Conservation (phyloP, 116 monocot species). For the Iris pallida region DNA sequence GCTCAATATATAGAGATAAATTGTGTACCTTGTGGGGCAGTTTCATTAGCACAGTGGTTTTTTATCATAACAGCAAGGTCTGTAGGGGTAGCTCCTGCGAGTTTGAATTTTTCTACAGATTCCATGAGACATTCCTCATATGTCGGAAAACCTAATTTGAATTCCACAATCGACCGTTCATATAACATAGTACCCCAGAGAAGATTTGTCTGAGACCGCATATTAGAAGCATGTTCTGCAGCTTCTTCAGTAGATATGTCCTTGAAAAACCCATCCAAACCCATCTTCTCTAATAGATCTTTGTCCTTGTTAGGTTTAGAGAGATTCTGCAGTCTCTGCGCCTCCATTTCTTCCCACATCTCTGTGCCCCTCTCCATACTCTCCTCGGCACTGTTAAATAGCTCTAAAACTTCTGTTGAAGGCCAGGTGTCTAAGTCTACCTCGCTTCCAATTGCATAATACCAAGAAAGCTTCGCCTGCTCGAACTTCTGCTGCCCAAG, state of each 20-base stretch:
- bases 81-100: constrained; percentile 44
- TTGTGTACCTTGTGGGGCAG: constrained; percentile 41
- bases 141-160: constrained; percentile 39
- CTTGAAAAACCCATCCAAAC: constrained; percentile 26
- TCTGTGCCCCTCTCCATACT: constrained; percentile 55
- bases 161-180: constrained; percentile 59
- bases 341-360: constrained; percentile 56
- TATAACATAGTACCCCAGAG: constrained; percentile 63
- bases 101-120: constrained; percentile 54
- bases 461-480: constrained; percentile 59
- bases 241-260: constrained; percentile 43
- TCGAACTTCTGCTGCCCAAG: constrained; percentile 58
- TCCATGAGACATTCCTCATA: constrained; percentile 51
- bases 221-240: constrained; percentile 40
- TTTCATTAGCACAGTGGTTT: constrained; percentile 52
- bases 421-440: constrained; percentile 29
- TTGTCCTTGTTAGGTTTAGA: constrained; percentile 35
- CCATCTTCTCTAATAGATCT: constrained; percentile 35
- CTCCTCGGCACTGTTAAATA: constrained; percentile 53
- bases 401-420: constrained; percentile 28
- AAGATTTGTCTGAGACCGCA: constrained; percentile 46
- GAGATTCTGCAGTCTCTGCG: constrained; percentile 24
- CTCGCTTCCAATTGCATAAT: constrained; percentile 38
- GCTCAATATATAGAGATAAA: too few relatives aligned
- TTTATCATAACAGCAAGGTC: constrained; percentile 57